Evolutionary conservation across 371 early-diverging fungal species (phyloP), one percentile per base, ranked within the genome.

Genomic region (Mucor irregularis): DNA sequence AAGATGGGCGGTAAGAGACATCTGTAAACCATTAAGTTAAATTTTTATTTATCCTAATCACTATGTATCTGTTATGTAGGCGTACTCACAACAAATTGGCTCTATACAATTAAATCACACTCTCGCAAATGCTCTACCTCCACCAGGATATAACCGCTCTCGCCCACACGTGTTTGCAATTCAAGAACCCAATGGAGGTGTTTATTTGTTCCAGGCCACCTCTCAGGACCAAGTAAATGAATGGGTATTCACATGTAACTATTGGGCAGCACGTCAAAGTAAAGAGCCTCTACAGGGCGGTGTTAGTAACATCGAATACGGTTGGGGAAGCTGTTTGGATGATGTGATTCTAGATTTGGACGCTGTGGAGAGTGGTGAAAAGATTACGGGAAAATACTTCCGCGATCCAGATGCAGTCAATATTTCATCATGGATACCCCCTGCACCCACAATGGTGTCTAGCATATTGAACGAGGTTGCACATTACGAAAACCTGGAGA

Each of bases 191-290:
- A 83, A 89, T 57, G 92, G 92, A 7, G 87, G 86, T 13, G 87
- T 89, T 3, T 89, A 87, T 50, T 73, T 95, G n/a, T 90, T 94
- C 73, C 94, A 96, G 64, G 80, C 90, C 0, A 68, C 74, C 6
- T 81, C 81, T 0, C 74, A 80, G 21, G 81, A 84, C 10, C 83
- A 83, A 46, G 77, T 90, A n/a, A 74, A 74, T 19, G 89, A 86
- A 52, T 96, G 97, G 97, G 88, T 90, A 0, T 60, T 80, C 0
- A 84, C 86, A 3, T 89, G 94, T 64, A 95, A 95, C 66, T 92
- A 89, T 58, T 95, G 96, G 95, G 93, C 95, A 2, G 94, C 95
- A 10, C 71, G 93, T 25, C 83, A 86, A 50, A 88, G 88, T 54
- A 92, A 90, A 65, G 94, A 92, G 56, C 96, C 96, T 1, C 63